Conservation (phyloP, 106 monocot genomes). For the Phalaenopsis aphrodite region DNA sequence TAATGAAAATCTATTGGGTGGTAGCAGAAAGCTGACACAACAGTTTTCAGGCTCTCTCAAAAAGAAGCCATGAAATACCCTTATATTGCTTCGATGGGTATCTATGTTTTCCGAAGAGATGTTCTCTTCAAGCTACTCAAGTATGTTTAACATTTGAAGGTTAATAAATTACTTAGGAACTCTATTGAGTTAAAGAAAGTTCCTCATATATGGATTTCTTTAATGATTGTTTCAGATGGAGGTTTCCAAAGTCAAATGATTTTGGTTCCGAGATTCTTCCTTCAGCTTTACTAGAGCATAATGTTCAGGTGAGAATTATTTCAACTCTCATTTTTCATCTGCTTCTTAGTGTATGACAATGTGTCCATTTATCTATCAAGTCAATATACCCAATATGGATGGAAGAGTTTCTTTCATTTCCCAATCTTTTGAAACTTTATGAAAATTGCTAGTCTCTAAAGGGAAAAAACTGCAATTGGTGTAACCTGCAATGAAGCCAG, state of each 20-base stretch:
- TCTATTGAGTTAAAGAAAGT: not conserved
- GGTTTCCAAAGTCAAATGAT: conserved; percentile 73
- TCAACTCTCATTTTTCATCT: not conserved
- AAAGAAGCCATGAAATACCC: conserved; percentile 49
- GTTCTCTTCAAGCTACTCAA: conserved; percentile 70
- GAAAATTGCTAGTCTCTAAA: not conserved
- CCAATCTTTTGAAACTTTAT: not conserved
- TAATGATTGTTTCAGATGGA: conserved; percentile 43
- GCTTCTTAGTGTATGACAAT: not conserved
- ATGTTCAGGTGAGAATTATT: conserved; percentile 50
- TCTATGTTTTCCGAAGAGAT: conserved; percentile 76
- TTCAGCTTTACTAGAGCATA: conserved; percentile 64
- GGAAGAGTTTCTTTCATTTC: not conserved
- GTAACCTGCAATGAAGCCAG: not conserved
- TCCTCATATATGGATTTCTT: not conserved
- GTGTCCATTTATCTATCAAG: not conserved
- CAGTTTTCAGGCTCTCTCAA: conserved; percentile 40
- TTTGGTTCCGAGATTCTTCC: conserved; percentile 98
- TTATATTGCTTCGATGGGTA: conserved; percentile 92
- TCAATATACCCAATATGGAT: not conserved
- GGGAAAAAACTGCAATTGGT: not conserved
- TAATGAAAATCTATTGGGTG: not conserved
- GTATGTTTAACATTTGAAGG: conserved; percentile 23
- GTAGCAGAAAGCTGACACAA: conserved; percentile 60
- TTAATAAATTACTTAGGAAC: not conserved